These are phyloP conservation scores for Theileria sp. DNA, from an alignment of 169 alveolate species.

Conservation along the genomic window DNA sequence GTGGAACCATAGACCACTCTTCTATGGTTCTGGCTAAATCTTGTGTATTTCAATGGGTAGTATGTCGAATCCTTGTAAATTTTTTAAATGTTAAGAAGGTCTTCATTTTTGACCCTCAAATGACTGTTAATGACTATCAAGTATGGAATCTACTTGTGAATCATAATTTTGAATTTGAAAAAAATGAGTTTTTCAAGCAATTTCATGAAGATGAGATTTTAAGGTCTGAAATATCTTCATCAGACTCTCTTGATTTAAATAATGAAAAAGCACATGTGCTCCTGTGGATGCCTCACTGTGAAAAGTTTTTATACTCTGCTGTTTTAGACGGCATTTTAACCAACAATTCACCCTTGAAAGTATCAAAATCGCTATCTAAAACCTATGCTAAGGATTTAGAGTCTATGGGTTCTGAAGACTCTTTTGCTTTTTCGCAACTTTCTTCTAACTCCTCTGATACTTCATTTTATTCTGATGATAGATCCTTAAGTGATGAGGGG, in stretches of 20 bases:
- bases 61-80: slow-evolving; percentile 30
- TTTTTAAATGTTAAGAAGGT: slow-evolving; percentile 6
- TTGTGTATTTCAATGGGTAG: slow-evolving; percentile 37
- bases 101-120: slow-evolving; percentile 59
- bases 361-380: slow-evolving; percentile 13
- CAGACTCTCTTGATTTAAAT: neutral
- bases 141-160: slow-evolving; percentile 33
- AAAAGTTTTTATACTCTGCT: slow-evolving; percentile 40
- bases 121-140: slow-evolving; percentile 48
- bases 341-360: slow-evolving; percentile 32
- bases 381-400: neutral
- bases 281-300: slow-evolving; percentile 71
- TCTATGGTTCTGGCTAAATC: slow-evolving; percentile 40
- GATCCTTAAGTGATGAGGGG: neutral
- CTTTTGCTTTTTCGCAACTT: neutral
- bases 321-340: slow-evolving; percentile 32
- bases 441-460: neutral
- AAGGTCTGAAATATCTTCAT: neutral
- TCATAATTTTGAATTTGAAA: neutral
- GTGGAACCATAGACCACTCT: slow-evolving; percentile 48
- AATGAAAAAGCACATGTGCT: slow-evolving; percentile 13
- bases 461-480: neutral
- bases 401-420: neutral
- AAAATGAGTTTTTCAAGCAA: neutral
- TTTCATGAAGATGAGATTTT: neutral